A percentile compares a stretch with the other conserved stretches of the same genome.
These are phyloP conservation scores for Aspergillus novoparasiticus DNA, from an alignment of 2,329 filamentous ascomycete species.

Conservation along the genomic window DNA sequence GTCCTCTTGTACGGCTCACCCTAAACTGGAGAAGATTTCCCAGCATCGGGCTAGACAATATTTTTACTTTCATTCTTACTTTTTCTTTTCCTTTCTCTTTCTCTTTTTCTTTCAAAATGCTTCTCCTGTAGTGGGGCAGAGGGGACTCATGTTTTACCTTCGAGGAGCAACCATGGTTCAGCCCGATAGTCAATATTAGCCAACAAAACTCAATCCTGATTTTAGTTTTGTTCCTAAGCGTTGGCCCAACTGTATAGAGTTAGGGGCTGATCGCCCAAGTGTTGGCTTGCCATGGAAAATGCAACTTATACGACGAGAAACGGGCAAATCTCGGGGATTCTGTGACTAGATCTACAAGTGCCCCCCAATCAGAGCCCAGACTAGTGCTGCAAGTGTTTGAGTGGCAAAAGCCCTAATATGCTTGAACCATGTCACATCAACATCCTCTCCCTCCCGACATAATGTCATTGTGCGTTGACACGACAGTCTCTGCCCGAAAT, in stretches of 20 bases:
- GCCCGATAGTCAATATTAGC: neutral
- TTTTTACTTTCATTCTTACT: neutral
- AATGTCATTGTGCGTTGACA: slow-evolving; percentile 1
- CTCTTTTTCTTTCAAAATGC: neutral
- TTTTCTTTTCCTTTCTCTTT: neutral
- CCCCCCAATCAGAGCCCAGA: neutral
- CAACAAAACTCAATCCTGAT: neutral
- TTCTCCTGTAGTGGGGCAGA: neutral
- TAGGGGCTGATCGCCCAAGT: neutral
- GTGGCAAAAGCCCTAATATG: slow-evolving; percentile 1
- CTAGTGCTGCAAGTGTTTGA: neutral
- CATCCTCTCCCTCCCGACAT: slow-evolving; percentile 8
- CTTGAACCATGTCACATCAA: neutral
- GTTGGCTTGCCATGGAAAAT: neutral
- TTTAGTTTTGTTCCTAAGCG: neutral
- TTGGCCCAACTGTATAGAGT: neutral
- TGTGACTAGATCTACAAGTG: neutral
- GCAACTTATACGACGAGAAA: neutral
- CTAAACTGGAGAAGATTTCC: neutral
- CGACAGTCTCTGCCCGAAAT: slow-evolving; percentile 2
- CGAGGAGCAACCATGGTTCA: neutral
- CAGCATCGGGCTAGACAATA: neutral
- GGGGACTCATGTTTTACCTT: neutral
- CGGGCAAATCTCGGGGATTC: neutral
- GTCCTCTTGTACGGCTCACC: neutral